Evolutionary conservation across 1,139 yeast genomes (phyloP).

Genomic region (Geotrichum australiense): DNA sequence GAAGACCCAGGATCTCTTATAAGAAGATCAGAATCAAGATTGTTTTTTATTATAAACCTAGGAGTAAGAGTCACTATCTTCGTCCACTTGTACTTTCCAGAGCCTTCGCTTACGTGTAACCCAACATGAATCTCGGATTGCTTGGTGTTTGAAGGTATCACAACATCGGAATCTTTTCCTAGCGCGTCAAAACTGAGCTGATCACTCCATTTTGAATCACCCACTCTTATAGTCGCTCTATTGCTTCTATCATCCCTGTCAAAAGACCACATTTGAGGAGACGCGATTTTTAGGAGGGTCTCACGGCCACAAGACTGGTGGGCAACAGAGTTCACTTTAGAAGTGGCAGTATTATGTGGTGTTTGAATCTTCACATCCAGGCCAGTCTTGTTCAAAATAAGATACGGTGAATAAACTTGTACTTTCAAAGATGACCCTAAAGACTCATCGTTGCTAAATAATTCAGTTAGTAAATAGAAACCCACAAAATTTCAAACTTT

Average conservation of each 20-base stretch:
- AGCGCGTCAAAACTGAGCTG: slow-evolving; percentile 84
- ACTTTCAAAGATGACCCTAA: slow-evolving; percentile 32
- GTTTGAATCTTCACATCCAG: slow-evolving; percentile 56
- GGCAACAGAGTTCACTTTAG: slow-evolving; percentile 32
- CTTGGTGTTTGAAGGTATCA: slow-evolving; percentile 49
- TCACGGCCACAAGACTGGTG: slow-evolving; percentile 14
- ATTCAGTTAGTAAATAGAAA: slow-evolving; percentile 9
- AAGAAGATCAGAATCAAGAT: slow-evolving; percentile 48
- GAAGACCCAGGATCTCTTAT: slow-evolving; percentile 55
- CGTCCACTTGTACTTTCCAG: slow-evolving; percentile 70
- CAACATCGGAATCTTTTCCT: slow-evolving; percentile 70
- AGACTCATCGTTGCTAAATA: slow-evolving; percentile 18
- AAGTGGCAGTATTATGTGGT: slow-evolving; percentile 41
- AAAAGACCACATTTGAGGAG: slow-evolving; percentile 83
- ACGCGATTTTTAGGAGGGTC: slow-evolving; percentile 32
- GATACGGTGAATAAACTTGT: slow-evolving; percentile 76
- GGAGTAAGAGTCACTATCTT: slow-evolving; percentile 80
- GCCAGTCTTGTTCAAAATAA: slow-evolving; percentile 75
- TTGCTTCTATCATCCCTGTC: slow-evolving; percentile 54
- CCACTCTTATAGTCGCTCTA: slow-evolving; percentile 62
- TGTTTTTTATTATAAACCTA: slow-evolving; percentile 66
- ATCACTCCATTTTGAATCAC: slow-evolving; percentile 67
- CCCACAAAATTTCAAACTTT: slow-evolving; percentile 8
- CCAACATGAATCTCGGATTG: slow-evolving; percentile 62
- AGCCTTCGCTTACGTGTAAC: slow-evolving; percentile 71